These are phyloP conservation scores for Cadophora sp. DNA, from an alignment of 2,329 filamentous ascomycete genomes.

Conservation along the genomic window DNA sequence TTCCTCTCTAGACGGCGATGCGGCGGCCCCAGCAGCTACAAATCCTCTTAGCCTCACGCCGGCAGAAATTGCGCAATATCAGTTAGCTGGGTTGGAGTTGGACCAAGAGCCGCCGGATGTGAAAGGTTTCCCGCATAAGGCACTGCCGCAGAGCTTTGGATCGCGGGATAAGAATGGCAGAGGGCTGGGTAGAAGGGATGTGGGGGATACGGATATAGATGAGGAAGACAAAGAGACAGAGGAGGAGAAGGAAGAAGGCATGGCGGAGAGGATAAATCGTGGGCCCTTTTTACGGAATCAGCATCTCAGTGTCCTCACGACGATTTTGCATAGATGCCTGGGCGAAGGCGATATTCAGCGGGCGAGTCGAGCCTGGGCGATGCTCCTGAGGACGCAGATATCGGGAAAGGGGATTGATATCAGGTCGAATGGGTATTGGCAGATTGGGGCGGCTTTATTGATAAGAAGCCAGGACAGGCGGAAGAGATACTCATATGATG, in stretches of 20 bases:
- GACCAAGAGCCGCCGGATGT: slow-evolving; percentile 51
- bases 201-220: slow-evolving; percentile 31
- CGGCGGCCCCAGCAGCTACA: slow-evolving; percentile 41
- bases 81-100: slow-evolving; percentile 58
- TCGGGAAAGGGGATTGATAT: slow-evolving; percentile 67
- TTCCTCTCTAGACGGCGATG: slow-evolving; percentile 29
- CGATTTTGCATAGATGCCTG: slow-evolving; percentile 76
- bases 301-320: slow-evolving; percentile 71
- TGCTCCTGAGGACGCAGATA: slow-evolving; percentile 70
- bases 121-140: slow-evolving; percentile 60
- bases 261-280: slow-evolving; percentile 14
- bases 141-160: slow-evolving; percentile 39
- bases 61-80: slow-evolving; percentile 58
- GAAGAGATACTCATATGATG: slow-evolving; percentile 8
- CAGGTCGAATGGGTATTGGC: slow-evolving; percentile 75
- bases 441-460: slow-evolving; percentile 83
- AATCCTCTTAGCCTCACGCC: slow-evolving; percentile 64
- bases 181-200: slow-evolving; percentile 7
- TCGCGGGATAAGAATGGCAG: slow-evolving; percentile 21
- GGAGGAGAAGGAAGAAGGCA: slow-evolving; percentile 25
- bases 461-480: slow-evolving; percentile 57
- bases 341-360: slow-evolving; percentile 72
- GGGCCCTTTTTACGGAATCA: slow-evolving; percentile 49
- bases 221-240: slow-evolving; percentile 20
- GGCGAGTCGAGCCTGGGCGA: slow-evolving; percentile 76